Percentiles rank a stretch among this genome's conserved stretches.
phyloP scores from a whole-genome alignment of 1,284 basidiomycete genomes.

The Inonotus obliquus region DNA sequence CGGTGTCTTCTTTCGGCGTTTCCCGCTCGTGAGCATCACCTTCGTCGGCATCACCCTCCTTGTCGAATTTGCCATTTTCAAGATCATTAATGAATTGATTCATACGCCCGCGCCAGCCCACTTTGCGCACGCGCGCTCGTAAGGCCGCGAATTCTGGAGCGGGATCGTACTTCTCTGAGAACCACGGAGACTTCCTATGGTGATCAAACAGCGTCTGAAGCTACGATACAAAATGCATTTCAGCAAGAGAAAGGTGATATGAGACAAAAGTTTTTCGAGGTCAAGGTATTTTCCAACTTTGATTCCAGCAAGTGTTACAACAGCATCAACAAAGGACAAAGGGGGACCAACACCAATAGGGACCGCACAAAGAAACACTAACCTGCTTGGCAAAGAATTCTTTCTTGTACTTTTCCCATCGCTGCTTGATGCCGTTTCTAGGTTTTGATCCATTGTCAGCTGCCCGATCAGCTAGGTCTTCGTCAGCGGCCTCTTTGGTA shows the following conservation, averaged over 20 bases:
- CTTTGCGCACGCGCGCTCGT: constrained; percentile 71
- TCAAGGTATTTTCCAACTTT: neutral
- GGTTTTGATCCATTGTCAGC: constrained; percentile 77
- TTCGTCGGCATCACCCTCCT: neutral
- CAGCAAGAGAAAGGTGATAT: constrained; percentile 29
- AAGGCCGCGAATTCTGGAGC: constrained; percentile 60
- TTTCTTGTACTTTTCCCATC: constrained; percentile 91
- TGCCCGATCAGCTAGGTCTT: constrained; percentile 75
- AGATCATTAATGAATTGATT: constrained; percentile 73
- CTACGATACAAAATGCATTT: constrained; percentile 56
- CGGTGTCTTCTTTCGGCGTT: constrained; percentile 24
- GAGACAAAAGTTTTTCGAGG: constrained; percentile 8
- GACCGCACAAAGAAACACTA: constrained; percentile 28
- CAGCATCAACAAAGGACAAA: constrained; percentile 8
- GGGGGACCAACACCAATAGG: constrained; percentile 12
- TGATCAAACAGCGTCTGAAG: constrained; percentile 89
- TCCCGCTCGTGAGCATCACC: constrained; percentile 52
- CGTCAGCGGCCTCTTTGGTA: constrained; percentile 71
- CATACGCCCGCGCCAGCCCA: constrained; percentile 74
- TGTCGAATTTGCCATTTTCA: constrained; percentile 80
- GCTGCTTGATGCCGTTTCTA: constrained; percentile 70
- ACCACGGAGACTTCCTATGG: constrained; percentile 90
- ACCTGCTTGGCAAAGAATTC: constrained; percentile 84
- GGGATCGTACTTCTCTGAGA: constrained; percentile 89
- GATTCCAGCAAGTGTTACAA: constrained; percentile 3